A percentile compares a stretch with the other conserved stretches of the same genome.
Evolutionary conservation across 2,329 filamentous ascomycete genomes (phyloP).

Genomic region (Diplocarpon rosae): DNA sequence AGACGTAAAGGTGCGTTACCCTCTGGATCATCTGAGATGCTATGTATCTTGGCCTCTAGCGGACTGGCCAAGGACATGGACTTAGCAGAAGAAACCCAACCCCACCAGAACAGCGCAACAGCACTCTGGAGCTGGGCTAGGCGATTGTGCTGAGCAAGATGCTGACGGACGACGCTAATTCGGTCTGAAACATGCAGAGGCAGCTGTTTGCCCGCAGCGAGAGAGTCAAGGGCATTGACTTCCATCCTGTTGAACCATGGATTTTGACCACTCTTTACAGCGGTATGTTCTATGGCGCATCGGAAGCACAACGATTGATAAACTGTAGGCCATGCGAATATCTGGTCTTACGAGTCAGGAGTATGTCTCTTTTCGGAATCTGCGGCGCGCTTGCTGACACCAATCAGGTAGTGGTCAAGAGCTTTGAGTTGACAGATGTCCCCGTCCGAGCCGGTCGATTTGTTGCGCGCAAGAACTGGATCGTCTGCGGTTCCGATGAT

Average conservation of each 20-base stretch:
- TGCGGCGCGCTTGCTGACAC: conserved; percentile 7
- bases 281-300: conserved; percentile 43
- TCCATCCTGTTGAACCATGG: conserved; percentile 95
- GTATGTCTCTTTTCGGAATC: conserved; percentile 27
- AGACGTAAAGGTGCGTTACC: conserved; percentile 43
- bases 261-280: conserved; percentile 93
- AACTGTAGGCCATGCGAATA: conserved; percentile 80
- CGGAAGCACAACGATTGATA: conserved; percentile 8
- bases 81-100: conserved; percentile 5
- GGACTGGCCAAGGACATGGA: conserved; percentile 1
- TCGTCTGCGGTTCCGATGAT: conserved; percentile 88
- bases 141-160: conserved; percentile 15
- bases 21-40: conserved; percentile 1
- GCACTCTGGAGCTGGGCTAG: conserved; percentile 16
- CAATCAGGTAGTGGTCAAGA: conserved; percentile 77
- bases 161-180: conserved; percentile 25
- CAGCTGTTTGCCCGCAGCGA: conserved; percentile 83
- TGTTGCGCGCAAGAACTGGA: conserved; percentile 97
- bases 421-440: conserved; percentile 96
- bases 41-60: not conserved
- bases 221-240: conserved; percentile 95
- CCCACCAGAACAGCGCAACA: conserved; percentile 9
- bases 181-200: conserved; percentile 42
- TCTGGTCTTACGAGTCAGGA: conserved; percentile 97
- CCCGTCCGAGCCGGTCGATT: conserved; percentile 95